phyloP scores from a whole-genome alignment of 148 eudicot species.

The Amaranthus hypochondriacus region DNA sequence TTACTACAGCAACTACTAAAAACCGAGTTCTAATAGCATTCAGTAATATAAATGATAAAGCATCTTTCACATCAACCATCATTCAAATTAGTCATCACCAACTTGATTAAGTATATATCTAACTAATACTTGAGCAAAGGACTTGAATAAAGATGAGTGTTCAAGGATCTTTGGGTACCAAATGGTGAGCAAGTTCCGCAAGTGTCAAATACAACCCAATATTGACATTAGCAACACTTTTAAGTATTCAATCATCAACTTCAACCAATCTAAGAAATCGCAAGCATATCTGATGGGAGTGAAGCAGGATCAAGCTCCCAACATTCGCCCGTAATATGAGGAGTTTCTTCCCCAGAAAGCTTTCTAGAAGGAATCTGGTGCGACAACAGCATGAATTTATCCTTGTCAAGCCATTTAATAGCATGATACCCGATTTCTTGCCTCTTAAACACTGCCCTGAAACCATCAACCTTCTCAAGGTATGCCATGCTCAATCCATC shows the following conservation, averaged over 20 bases:
- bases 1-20: neutral
- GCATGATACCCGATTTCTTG: slow-evolving; percentile 64
- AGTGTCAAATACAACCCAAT: slow-evolving; percentile 12
- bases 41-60: neutral
- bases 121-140: neutral
- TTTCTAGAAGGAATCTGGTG: slow-evolving; percentile 90
- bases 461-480: slow-evolving; percentile 79
- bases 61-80: neutral
- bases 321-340: slow-evolving; percentile 48
- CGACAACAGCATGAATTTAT: slow-evolving; percentile 58
- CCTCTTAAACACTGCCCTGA: slow-evolving; percentile 68
- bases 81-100: neutral
- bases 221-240: neutral
- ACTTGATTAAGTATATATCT: neutral
- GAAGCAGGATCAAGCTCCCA: slow-evolving; percentile 99
- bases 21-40: neutral
- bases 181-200: neutral
- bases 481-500: slow-evolving; percentile 72
- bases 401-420: slow-evolving; percentile 52
- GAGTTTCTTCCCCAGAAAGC: slow-evolving; percentile 58
- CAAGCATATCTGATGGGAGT: slow-evolving; percentile 53
- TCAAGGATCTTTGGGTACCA: neutral
- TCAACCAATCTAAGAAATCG: slow-evolving; percentile 21
- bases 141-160: neutral
- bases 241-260: neutral